Evolutionary conservation across 2,329 filamentous ascomycete genomes (phyloP).

Genomic region (Penicillium sp.): DNA sequence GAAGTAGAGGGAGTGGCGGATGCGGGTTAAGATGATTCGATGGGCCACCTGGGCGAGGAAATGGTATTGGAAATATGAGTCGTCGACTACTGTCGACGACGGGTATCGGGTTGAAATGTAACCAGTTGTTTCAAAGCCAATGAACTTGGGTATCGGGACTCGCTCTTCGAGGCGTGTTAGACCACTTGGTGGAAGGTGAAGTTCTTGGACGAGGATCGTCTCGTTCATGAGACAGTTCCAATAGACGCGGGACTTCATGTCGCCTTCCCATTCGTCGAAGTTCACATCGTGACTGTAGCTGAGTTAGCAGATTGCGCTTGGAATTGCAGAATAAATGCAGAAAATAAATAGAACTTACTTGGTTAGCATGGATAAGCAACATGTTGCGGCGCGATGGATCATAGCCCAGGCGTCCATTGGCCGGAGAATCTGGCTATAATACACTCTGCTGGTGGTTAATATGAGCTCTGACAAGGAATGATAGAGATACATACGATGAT

Average conservation of each 20-base stretch:
- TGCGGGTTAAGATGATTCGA: constrained; percentile 59
- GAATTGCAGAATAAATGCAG: neutral
- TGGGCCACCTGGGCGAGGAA: constrained; percentile 62
- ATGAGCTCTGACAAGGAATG: neutral
- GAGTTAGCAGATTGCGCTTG: constrained; percentile 15
- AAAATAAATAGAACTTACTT: constrained; percentile 35
- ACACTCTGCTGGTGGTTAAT: constrained; percentile 38
- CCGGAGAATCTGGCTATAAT: constrained; percentile 57
- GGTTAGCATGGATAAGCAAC: constrained; percentile 54
- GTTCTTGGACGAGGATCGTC: constrained; percentile 59
- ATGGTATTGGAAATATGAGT: constrained; percentile 61
- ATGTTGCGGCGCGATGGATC: constrained; percentile 56
- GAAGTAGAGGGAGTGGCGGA: constrained; percentile 56
- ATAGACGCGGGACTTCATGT: constrained; percentile 61
- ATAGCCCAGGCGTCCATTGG: constrained; percentile 60
- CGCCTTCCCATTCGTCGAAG: constrained; percentile 57
- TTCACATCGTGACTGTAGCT: constrained; percentile 42
- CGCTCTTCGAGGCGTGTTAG: constrained; percentile 57
- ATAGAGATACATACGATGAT: constrained; percentile 41
- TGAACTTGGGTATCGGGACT: constrained; percentile 60
- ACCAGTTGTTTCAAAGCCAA: constrained; percentile 45
- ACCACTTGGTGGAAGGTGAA: constrained; percentile 57
- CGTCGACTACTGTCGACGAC: constrained; percentile 49
- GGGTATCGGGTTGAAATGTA: constrained; percentile 36
- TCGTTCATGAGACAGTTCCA: constrained; percentile 63